Base-by-base conservation (phyloP, 257 asterid species). In the Eucommia ulmoides region DNA sequence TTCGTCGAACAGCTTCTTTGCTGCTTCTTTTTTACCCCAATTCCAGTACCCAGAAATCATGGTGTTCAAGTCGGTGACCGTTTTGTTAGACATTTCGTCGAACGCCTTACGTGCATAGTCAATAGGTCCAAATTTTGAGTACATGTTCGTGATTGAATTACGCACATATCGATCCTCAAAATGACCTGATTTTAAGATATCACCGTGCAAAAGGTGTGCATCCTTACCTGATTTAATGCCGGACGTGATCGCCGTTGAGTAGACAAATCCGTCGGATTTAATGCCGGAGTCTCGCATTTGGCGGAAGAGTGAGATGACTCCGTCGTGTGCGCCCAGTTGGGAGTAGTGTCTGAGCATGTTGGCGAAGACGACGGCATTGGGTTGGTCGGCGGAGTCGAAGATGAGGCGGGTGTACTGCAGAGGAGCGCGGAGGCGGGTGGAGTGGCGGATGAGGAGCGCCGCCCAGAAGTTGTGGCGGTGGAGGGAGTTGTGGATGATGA, bases 11-110 rank as follows among this genome's bases (percentile, higher is more conserved):
- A 42, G 48, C 19, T 21, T 16, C 20, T 16, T 3, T 1, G 48
- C 48, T 42, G n/a, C 48, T 16, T 16, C 3, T 16, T 42, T 3
- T 16, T 42, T 42, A 16, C 48, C 48, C 48, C 48, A 3, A 15
- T 42, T 42, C 48, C 48, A 42, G 48, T 42, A 42, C 20, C 48
- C 48, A 10, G 48, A 42, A 6, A 42, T 42, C 48, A 42, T 42
- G 20, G 48, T 16, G 15, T 42, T 42, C 48, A 19, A 42, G 19
- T 42, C 48, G 9, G 15, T 21, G 19, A 42, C 20, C n/a, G 2
- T 42, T 21, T 10, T 42, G 19, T 42, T 21, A 42, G n/a, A 18
- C 48, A 42, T 42, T 42, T 42, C 48, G 19, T 42, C 48, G 19
- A 42, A 42, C 48, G 19, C 10, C 6, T 16, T 16, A n/a, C 48